Evolutionary conservation across 352 stramenopile species (phyloP).

Genomic region (Phytopythium oedochilum): DNA sequence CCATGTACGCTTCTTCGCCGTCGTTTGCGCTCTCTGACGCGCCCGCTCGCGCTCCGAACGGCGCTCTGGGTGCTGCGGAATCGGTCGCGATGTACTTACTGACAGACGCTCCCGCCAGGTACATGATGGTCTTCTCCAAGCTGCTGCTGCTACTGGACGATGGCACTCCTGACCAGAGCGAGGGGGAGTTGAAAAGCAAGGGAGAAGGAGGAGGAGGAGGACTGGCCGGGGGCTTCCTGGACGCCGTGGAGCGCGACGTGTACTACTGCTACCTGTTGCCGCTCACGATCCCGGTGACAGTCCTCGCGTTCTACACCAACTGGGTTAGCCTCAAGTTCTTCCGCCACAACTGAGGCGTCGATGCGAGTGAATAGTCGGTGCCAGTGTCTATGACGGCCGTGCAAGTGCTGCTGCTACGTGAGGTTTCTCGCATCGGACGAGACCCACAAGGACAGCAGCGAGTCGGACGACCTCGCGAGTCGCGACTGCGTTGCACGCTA

Average conservation of each 20-base stretch:
- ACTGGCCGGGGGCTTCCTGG: slow-evolving; percentile 23
- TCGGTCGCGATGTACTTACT: background rate
- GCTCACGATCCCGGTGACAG: slow-evolving; percentile 71
- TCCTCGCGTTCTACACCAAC: slow-evolving; percentile 75
- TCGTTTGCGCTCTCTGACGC: background rate
- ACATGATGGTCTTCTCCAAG: slow-evolving; percentile 74
- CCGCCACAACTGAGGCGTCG: slow-evolving; percentile 55
- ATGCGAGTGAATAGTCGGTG: background rate
- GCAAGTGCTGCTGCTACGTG: background rate
- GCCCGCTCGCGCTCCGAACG: background rate
- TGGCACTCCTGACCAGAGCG: background rate
- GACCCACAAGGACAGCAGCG: too few species aligned
- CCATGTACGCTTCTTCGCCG: slow-evolving; percentile 33
- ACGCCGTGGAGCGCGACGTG: slow-evolving; percentile 50
- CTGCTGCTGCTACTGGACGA: slow-evolving; percentile 28
- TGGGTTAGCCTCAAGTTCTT: slow-evolving; percentile 88
- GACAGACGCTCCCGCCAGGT: slow-evolving; percentile 22
- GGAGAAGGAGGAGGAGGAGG: background rate
- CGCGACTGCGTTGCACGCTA: too few species aligned
- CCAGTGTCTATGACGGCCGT: background rate
- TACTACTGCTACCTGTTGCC: slow-evolving; percentile 81
- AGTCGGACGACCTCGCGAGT: too few species aligned
- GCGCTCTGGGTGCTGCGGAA: background rate
- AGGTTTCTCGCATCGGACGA: too few species aligned
- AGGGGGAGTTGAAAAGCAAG: background rate